These are phyloP conservation scores for Mycena venus DNA, from an alignment of 768 basidiomycete genomes.

Conservation along the genomic window DNA sequence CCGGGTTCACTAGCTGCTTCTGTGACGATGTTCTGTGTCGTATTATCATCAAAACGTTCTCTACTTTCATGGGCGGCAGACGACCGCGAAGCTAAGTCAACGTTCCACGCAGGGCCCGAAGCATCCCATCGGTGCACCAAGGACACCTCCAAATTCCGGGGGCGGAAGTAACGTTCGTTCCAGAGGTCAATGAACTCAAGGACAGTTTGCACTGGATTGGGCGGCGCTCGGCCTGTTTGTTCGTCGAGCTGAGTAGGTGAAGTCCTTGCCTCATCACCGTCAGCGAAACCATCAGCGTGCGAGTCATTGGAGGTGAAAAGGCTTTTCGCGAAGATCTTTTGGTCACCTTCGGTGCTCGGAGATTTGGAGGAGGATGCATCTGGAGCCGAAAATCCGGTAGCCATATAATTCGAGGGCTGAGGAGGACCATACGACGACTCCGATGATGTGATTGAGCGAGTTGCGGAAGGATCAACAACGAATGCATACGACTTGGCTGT, in stretches of 20 bases:
- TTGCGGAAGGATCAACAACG: neutral
- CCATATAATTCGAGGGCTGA: slow-evolving; percentile 1
- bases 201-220: neutral
- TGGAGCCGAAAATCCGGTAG: neutral
- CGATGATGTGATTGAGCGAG: neutral
- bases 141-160: slow-evolving; percentile 16
- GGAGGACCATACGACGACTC: slow-evolving; percentile 8
- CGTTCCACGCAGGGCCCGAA: neutral
- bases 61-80: neutral
- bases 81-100: neutral
- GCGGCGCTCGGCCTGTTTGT: neutral
- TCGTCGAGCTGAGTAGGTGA: neutral
- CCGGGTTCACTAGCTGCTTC: neutral
- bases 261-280: neutral
- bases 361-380: neutral
- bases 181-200: slow-evolving; percentile 25
- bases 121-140: neutral
- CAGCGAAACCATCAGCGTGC: neutral
- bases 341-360: neutral
- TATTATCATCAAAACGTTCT: neutral
- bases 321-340: neutral
- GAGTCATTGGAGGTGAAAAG: neutral
- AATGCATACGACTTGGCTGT: neutral
- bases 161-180: slow-evolving; percentile 29
- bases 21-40: neutral